Base-by-base conservation (phyloP, 2,329 filamentous ascomycete genomes). In the Fusarium multiceps region DNA sequence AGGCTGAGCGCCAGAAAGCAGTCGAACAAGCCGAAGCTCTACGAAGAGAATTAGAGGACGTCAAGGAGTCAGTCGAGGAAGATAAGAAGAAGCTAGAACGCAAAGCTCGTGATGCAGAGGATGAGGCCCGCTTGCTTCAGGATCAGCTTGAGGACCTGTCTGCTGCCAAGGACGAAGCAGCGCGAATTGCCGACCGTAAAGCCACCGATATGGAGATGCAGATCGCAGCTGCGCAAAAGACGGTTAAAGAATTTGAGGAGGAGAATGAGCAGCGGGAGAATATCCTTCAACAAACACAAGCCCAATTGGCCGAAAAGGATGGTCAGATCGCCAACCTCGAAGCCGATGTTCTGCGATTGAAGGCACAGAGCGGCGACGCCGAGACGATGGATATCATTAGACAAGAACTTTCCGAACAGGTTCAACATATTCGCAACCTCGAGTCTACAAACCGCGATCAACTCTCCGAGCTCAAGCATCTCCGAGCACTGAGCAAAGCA, bases 351-450 rank as follows among this genome's bases (percentile, higher is more conserved):
- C 81, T 98, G 55, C 87, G 91, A 32, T 82, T 97, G 7, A 98
- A 95, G 77, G 93, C 94, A 0, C 92, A 96, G 74, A 92, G 92
- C 3, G 93, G 92, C 12, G 95, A 98, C 77, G 89, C 90, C 0
- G 94, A 98, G 71, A 96, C 93, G 1, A 86, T 98, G 75, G 88
- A 87, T 7, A 89, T 98, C 34, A 92, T 99, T 73, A 93, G 95
- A 78, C 88, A 90, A 71, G 94, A 99, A 80, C 86, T 99, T 7
- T 91, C 92, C 0, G 94, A 98, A 69, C 96, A 98, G 77, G 92
- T 99, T 1, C 86, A 89, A n/a, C 94, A 98, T 76, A 97, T 98
- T 69, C 90, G 93, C 63, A 90, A 88, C 30, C 84, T 99, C 5
- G 96, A 99, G 78, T 86, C 88, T 1, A 88, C 89, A 37, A 97